These are phyloP conservation scores for Solanum lycopersicoides DNA, from an alignment of 257 asterid species.

Conservation along the genomic window DNA sequence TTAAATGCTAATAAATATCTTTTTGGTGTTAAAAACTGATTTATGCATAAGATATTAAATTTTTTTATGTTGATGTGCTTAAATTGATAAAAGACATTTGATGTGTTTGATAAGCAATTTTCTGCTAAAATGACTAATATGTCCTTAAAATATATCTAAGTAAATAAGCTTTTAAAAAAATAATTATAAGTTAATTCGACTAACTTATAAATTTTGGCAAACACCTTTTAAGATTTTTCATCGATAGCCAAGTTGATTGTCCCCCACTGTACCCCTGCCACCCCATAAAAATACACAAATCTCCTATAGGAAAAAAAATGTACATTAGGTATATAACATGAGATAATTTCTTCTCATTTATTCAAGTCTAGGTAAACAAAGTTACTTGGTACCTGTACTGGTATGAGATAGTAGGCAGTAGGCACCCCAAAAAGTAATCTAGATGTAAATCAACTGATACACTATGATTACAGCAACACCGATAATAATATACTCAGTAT, in stretches of 20 bases:
- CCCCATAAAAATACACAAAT: background rate
- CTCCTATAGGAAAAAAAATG: background rate
- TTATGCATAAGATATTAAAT: too few species aligned
- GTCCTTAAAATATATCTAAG: background rate
- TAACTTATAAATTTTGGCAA: background rate
- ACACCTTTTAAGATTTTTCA: background rate
- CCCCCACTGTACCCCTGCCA: fast-evolving
- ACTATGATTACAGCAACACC: background rate
- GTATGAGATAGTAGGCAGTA: background rate
- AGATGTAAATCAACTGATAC: background rate
- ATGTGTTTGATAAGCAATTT: background rate
- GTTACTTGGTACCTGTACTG: background rate
- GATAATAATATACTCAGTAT: background rate
- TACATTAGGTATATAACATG: background rate
- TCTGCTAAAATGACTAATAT: background rate
- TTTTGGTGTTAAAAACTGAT: background rate
- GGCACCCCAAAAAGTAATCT: background rate
- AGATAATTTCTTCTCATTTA: background rate
- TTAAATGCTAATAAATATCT: background rate
- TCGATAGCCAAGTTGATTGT: background rate
- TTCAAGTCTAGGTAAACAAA: background rate
- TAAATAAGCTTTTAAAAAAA: background rate
- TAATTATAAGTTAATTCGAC: background rate
- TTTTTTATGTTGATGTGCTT: too few species aligned
- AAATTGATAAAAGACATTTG: background rate